These are phyloP conservation scores for Hansfordia pulvinata DNA, from an alignment of 2,329 filamentous ascomycete genomes.

Conservation along the genomic window DNA sequence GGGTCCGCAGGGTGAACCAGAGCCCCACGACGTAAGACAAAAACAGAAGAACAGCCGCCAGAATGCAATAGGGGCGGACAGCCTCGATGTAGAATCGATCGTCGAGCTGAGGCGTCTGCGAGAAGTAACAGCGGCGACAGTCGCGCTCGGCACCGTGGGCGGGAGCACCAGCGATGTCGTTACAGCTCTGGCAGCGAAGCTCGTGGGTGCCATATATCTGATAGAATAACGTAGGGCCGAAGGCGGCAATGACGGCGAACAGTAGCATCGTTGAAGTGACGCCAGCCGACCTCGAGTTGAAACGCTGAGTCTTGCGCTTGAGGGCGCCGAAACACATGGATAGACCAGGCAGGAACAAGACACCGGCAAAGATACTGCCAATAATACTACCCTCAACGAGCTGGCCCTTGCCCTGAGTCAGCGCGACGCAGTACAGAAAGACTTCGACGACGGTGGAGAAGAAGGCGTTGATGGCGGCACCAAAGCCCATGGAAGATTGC, in stretches of 20 bases:
- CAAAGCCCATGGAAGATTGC: conserved; percentile 95
- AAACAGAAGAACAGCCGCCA: conserved; percentile 75
- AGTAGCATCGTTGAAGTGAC: conserved; percentile 97
- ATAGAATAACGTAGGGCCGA: conserved; percentile 93
- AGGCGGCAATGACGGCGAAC: conserved; percentile 90
- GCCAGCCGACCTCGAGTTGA: conserved; percentile 91
- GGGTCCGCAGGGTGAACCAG: conserved; percentile 89
- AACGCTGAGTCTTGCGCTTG: conserved; percentile 94
- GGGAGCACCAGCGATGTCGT: conserved; percentile 27
- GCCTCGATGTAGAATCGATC: conserved; percentile 85
- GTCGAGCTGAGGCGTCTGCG: conserved; percentile 68
- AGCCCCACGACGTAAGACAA: conserved; percentile 87
- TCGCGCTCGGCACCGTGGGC: conserved; percentile 42
- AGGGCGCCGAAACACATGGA: conserved; percentile 99
- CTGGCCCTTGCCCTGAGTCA: conserved; percentile 82
- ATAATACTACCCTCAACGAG: conserved; percentile 95
- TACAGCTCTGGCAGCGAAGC: conserved; percentile 64
- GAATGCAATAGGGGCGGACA: conserved; percentile 86
- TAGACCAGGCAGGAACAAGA: conserved; percentile 83
- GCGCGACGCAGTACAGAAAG: conserved; percentile 89
- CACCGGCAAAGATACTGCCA: conserved; percentile 93
- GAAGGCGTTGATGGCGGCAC: conserved; percentile 93
- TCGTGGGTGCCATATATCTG: conserved; percentile 98
- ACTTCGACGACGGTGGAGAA: conserved; percentile 97
- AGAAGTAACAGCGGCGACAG: conserved; percentile 89